Base-by-base conservation (phyloP, 108 stramenopile species). In the Poteriospumella lacustris region DNA sequence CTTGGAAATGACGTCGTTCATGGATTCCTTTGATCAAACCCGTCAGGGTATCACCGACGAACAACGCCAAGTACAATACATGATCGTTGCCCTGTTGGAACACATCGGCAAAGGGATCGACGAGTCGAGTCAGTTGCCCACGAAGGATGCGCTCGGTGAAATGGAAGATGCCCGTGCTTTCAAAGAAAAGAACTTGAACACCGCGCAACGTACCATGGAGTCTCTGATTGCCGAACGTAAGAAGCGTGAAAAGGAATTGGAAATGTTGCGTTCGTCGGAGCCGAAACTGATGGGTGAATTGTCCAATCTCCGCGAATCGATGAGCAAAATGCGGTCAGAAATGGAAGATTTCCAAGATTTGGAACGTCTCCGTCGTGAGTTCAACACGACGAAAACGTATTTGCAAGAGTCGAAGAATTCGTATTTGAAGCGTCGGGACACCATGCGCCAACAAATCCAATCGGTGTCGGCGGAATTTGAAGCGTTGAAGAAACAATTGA, bases 1-100 rank as follows among this genome's bases (percentile, higher is more conserved):
- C 77, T 31, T 56, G 40, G 87, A 90, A 70, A 90, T 90, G 89
- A 90, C 82, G 5, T 34, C 68, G 33, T 89, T 89, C 70, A 80
- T 89, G 0, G 85, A 86, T 15, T 43, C 52, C 36, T 89, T 86
- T 69, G 87, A 87, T 41, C 43, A 42, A 38, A 76, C 62, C 2
- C 59, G 58, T 68, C 58, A 26, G 1, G 47, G 64, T 29, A 78
- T 84, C 9, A 26, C 79, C 31, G 34, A 75, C 5, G 88, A 85
- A 34, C 88, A 89, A 68, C 15, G 41, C 24, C 28, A 42, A 0
- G 60, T 75, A 39, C 79, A 85, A 70, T 58, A 69, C 29, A 86
- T 85, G 36, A 78, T 90, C 39, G 87, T 89, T 19, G 87, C 78
- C 1, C 79, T 90, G 36, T 82, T 90, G 41, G 89, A 89, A 67